Evolutionary conservation across 331 rosid genomes (phyloP).

Genomic region (Dryas integrifolia): DNA sequence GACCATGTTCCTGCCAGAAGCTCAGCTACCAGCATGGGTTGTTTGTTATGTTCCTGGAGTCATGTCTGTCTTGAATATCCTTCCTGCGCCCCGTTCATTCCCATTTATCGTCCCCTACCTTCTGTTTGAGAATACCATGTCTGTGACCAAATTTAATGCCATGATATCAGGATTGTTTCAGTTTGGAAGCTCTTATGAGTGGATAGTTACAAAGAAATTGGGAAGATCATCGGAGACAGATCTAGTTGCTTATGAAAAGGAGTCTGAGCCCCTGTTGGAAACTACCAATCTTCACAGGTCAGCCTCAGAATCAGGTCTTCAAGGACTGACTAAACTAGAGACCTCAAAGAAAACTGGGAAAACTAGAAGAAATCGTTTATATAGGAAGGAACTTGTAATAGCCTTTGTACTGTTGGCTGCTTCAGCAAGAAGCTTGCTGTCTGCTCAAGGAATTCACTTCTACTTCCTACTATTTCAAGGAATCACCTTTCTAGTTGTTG

Average conservation of each 20-base stretch:
- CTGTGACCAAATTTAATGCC: conserved; percentile 95
- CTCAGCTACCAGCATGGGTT: conserved; percentile 93
- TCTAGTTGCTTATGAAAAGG: conserved; percentile 70
- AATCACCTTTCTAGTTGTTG: conserved; percentile 83
- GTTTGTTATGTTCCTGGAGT: conserved; percentile 93
- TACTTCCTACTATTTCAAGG: conserved; percentile 96
- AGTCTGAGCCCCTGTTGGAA: conserved; percentile 55
- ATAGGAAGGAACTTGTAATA: conserved; percentile 89
- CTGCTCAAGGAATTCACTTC: conserved; percentile 99
- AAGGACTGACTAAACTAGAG: conserved; percentile 67
- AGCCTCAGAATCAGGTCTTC: conserved; percentile 82
- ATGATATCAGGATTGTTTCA: conserved; percentile 93
- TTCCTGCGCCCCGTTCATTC: conserved; percentile 86
- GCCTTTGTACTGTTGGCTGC: conserved; percentile 84
- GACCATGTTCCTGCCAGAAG: conserved; percentile 99
- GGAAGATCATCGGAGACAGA: conserved; percentile 97
- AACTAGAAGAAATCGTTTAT: conserved; percentile 67
- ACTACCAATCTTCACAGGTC: conserved; percentile 59
- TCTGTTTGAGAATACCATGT: conserved; percentile 95
- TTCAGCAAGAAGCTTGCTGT: conserved; percentile 83
- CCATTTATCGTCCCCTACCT: conserved; percentile 94
- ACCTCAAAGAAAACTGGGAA: conserved; percentile 60
- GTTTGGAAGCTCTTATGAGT: conserved; percentile 88
- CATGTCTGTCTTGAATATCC: conserved; percentile 81
- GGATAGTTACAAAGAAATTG: conserved; percentile 92